These are phyloP conservation scores for Plasmopara muralis DNA, from an alignment of 352 stramenopile species.

Conservation along the genomic window DNA sequence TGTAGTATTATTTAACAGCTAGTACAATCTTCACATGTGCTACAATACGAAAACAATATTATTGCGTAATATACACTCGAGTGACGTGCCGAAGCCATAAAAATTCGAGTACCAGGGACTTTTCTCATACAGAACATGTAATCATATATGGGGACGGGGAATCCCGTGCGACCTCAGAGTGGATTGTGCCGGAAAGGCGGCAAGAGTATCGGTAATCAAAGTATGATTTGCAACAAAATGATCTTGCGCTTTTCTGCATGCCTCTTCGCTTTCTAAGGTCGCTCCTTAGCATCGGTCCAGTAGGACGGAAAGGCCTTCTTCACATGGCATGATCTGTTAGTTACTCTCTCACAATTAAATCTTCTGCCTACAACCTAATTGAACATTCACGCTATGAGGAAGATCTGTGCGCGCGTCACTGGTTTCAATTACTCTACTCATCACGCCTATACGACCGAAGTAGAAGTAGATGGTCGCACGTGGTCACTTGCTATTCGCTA, in stretches of 20 bases:
- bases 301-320: not conserved
- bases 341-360: no score
- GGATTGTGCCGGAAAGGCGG: not conserved
- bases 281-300: conserved; percentile 1
- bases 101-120: no score
- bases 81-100: no score
- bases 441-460: conserved; percentile 45
- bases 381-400: conserved; percentile 8
- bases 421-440: conserved; percentile 37
- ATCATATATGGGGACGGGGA: no score
- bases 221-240: not conserved
- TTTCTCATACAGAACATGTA: no score
- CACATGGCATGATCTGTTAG: not conserved
- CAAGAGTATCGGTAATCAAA: not conserved
- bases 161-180: no score
- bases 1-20: no score
- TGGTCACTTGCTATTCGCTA: conserved; percentile 60
- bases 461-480: conserved; percentile 28
- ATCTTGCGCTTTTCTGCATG: not conserved
- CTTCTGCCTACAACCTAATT: no score
- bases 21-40: no score
- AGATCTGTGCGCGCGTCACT: conserved; percentile 36
- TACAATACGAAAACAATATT: no score
- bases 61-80: no score
- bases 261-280: conserved; percentile 7